A percentile compares a stretch with the other conserved stretches of the same genome.
These are phyloP conservation scores for Allodekkera sacchari DNA, from an alignment of 805 yeast genomes.

Conservation along the genomic window DNA sequence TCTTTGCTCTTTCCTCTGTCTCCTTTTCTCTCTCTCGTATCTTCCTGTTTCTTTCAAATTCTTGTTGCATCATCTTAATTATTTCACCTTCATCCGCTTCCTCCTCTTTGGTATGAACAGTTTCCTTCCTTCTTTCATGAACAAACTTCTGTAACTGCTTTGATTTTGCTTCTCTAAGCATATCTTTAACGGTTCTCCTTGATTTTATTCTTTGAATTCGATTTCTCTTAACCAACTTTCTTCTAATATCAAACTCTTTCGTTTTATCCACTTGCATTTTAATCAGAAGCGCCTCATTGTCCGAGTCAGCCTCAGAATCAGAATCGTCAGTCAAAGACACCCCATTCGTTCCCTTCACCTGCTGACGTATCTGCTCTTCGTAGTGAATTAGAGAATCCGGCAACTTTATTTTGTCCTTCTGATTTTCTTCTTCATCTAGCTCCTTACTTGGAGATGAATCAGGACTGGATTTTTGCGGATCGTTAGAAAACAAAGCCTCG, in stretches of 20 bases:
- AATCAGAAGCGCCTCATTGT: neutral
- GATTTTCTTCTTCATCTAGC: neutral
- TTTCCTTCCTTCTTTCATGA: neutral
- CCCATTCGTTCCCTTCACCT: slow-evolving; percentile 1
- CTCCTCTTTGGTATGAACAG: slow-evolving; percentile 2
- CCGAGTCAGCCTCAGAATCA: neutral
- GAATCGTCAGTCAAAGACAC: slow-evolving; percentile 1
- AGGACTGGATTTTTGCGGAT: slow-evolving; percentile 1
- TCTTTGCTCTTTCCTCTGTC: slow-evolving; percentile 10
- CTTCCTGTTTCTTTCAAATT: slow-evolving; percentile 2
- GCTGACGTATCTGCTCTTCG: neutral
- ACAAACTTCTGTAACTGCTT: slow-evolving; percentile 2
- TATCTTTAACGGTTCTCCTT: slow-evolving; percentile 1
- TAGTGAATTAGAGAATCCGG: slow-evolving; percentile 2
- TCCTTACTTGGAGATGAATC: slow-evolving; percentile 8
- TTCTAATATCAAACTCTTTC: slow-evolving; percentile 2
- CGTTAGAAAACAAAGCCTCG: slow-evolving; percentile 8
- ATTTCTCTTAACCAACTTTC: slow-evolving; percentile 1
- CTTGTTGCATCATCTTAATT: slow-evolving; percentile 5
- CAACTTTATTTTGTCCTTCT: neutral
- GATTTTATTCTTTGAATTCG: neutral
- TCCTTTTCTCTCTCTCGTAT: slow-evolving; percentile 5
- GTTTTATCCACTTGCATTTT: neutral
- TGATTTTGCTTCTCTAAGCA: slow-evolving; percentile 1
- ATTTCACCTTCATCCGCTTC: slow-evolving; percentile 13